Conservation (phyloP, 495 filamentous ascomycete genomes). For the Tuber magnatum region DNA sequence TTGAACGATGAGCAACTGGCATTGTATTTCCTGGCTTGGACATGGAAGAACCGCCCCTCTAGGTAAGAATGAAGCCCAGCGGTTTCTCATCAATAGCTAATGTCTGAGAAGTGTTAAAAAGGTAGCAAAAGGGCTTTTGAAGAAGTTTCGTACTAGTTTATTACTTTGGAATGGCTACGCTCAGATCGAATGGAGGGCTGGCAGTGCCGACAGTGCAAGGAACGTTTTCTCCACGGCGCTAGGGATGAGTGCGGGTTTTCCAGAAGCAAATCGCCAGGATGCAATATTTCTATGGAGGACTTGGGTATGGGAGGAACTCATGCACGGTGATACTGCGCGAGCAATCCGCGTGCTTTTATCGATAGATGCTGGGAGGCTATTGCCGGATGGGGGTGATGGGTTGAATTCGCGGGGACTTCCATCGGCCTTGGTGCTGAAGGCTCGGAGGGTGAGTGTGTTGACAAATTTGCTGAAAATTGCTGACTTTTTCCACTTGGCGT, state of each 20-base stretch:
- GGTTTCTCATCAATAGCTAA: conserved; percentile 13
- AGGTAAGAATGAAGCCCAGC: conserved; percentile 15
- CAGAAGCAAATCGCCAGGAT: conserved; percentile 43
- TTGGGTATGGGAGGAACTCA: conserved; percentile 65
- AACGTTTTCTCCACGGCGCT: conserved; percentile 63
- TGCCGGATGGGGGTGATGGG: conserved; percentile 10
- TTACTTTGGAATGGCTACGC: conserved; percentile 73
- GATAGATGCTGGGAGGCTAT: conserved; percentile 22
- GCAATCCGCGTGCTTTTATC: conserved; percentile 45
- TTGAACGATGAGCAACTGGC: conserved; percentile 51
- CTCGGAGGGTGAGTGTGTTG: conserved; percentile 46
- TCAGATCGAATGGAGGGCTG: conserved; percentile 58
- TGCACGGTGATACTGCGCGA: conserved; percentile 44
- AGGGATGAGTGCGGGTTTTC: conserved; percentile 48
- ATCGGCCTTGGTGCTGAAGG: conserved; percentile 47
- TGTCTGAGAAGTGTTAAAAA: conserved; percentile 52
- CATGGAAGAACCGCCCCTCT: conserved; percentile 51
- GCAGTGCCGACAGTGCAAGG: conserved; percentile 50
- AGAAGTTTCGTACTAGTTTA: conserved; percentile 56
- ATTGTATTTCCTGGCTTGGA: conserved; percentile 66
- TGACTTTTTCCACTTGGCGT: conserved; percentile 25
- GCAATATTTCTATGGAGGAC: conserved; percentile 57
- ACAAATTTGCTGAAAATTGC: conserved; percentile 35
- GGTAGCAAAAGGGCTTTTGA: conserved; percentile 64
- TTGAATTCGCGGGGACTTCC: conserved; percentile 20